Percentiles rank a stretch among this genome's conserved stretches.
These are phyloP conservation scores for Coniochaeta hoffmannii DNA, from an alignment of 2,329 filamentous ascomycete species.

Conservation along the genomic window DNA sequence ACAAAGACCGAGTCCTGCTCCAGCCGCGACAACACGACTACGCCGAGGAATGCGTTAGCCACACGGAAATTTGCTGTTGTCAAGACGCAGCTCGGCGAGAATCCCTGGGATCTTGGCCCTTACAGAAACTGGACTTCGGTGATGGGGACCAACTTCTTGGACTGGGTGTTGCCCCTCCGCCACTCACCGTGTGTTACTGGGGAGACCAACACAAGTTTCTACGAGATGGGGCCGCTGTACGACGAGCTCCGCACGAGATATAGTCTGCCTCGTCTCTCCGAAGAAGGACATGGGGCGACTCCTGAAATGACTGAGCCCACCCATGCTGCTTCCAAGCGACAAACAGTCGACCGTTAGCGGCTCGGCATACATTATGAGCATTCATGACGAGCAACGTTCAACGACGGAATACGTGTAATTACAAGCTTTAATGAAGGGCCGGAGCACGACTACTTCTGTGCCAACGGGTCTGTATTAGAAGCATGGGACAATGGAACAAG, in stretches of 20 bases:
- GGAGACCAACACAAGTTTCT: slow-evolving; percentile 58
- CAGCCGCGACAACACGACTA: slow-evolving; percentile 7
- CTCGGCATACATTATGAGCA: background rate
- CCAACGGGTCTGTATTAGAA: background rate
- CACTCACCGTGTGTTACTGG: slow-evolving; percentile 69
- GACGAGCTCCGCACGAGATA: slow-evolving; percentile 42
- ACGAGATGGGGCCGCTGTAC: slow-evolving; percentile 57
- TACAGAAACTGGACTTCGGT: slow-evolving; percentile 68
- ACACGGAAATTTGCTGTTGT: slow-evolving; percentile 73
- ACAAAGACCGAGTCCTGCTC: slow-evolving; percentile 8
- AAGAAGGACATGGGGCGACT: background rate
- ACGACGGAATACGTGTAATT: background rate
- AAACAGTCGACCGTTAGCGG: background rate
- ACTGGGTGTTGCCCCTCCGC: slow-evolving; percentile 76
- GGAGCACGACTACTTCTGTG: background rate
- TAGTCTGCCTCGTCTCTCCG: slow-evolving; percentile 19
- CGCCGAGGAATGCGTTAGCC: slow-evolving; percentile 36
- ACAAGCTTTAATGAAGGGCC: background rate
- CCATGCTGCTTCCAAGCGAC: background rate
- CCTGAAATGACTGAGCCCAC: background rate
- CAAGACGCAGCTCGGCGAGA: slow-evolving; percentile 64
- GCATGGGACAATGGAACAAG: background rate
- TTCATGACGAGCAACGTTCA: background rate
- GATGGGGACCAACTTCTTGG: slow-evolving; percentile 63
- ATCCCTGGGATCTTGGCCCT: slow-evolving; percentile 74